phyloP scores from a whole-genome alignment of 2,329 filamentous ascomycete species.

The Beauveria scarabaeidicola region DNA sequence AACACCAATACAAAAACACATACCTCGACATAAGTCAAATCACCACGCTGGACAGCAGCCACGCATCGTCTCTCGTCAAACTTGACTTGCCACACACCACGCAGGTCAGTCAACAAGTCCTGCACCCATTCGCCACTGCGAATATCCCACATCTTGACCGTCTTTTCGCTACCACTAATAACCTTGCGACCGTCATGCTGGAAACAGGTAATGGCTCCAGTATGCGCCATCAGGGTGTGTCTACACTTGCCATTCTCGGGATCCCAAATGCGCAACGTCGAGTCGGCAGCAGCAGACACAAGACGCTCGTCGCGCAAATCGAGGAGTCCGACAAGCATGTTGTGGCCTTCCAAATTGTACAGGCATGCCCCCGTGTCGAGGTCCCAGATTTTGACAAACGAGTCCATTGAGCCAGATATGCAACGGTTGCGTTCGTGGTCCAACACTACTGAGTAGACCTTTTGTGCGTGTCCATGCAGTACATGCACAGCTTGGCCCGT shows the following conservation, averaged over 20 bases:
- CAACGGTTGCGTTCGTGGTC: slow-evolving; percentile 88
- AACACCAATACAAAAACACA: slow-evolving; percentile 24
- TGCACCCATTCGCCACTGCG: slow-evolving; percentile 85
- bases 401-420: slow-evolving; percentile 98
- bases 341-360: slow-evolving; percentile 87
- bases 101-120: slow-evolving; percentile 85
- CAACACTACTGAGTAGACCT: slow-evolving; percentile 94
- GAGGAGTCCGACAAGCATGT: slow-evolving; percentile 81
- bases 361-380: slow-evolving; percentile 76
- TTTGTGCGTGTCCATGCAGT: slow-evolving; percentile 77
- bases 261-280: slow-evolving; percentile 93
- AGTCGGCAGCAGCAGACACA: slow-evolving; percentile 91
- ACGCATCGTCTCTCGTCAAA: slow-evolving; percentile 95
- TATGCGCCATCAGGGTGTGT: slow-evolving; percentile 84
- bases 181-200: slow-evolving; percentile 96
- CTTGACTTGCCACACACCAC: slow-evolving; percentile 98
- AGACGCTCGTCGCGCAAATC: slow-evolving; percentile 84
- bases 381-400: slow-evolving; percentile 95
- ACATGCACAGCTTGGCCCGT: slow-evolving; percentile 83
- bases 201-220: slow-evolving; percentile 96
- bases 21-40: slow-evolving; percentile 92
- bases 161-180: slow-evolving; percentile 90
- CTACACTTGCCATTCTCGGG: slow-evolving; percentile 87
- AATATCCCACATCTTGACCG: slow-evolving; percentile 98
- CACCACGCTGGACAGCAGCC: slow-evolving; percentile 88